Conservation (phyloP, 2,329 filamentous ascomycete species). For the Cordyceps cicadae region DNA sequence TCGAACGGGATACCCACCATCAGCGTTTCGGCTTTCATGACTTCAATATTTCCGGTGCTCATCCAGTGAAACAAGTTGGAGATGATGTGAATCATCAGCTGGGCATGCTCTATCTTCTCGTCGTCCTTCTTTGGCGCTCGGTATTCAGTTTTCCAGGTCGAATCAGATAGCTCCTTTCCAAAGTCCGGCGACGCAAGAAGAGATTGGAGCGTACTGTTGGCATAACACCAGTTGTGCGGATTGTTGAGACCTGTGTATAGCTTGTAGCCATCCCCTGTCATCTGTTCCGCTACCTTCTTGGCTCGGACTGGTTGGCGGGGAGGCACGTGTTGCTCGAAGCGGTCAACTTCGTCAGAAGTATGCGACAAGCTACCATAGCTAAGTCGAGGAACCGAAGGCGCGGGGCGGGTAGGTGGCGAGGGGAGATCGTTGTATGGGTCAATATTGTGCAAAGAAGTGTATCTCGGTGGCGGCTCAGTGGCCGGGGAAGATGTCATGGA, state of each 20-base stretch:
- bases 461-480: slow-evolving; percentile 18
- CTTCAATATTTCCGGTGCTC: slow-evolving; percentile 38
- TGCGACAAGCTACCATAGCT: slow-evolving; percentile 71
- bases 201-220: slow-evolving; percentile 83
- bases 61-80: slow-evolving; percentile 53
- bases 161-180: slow-evolving; percentile 44
- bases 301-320: slow-evolving; percentile 30
- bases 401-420: slow-evolving; percentile 55
- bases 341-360: slow-evolving; percentile 26
- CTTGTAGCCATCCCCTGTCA: slow-evolving; percentile 29
- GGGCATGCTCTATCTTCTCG: slow-evolving; percentile 41
- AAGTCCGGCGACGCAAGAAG: slow-evolving; percentile 66
- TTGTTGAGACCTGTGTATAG: slow-evolving; percentile 62
- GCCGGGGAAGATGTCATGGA: slow-evolving; percentile 45
- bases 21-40: slow-evolving; percentile 37
- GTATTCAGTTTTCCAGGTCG: not conserved
- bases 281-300: slow-evolving; percentile 35
- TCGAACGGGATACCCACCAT: slow-evolving; percentile 37
- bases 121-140: slow-evolving; percentile 24
- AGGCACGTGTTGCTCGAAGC: slow-evolving; percentile 32
- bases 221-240: slow-evolving; percentile 78
- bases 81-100: slow-evolving; percentile 53
- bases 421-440: slow-evolving; percentile 41
- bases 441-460: slow-evolving; percentile 24
- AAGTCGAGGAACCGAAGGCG: slow-evolving; percentile 56